Percentiles rank a stretch among this genome's conserved stretches.
These are phyloP conservation scores for Delitschia confertaspora DNA, from an alignment of 495 filamentous ascomycete species.

Conservation along the genomic window DNA sequence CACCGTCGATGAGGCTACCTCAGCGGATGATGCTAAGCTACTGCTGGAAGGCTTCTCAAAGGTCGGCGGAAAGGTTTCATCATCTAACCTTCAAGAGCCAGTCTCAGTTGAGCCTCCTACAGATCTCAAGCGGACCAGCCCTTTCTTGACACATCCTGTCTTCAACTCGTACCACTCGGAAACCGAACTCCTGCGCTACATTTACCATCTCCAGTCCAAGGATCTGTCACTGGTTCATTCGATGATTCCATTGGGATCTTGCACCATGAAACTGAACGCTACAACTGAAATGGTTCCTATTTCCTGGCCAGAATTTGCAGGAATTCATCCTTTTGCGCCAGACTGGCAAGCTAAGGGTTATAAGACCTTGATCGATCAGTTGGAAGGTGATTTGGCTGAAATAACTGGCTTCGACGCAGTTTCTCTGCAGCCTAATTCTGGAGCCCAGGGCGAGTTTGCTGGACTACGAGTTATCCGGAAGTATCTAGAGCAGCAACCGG, in stretches of 20 bases:
- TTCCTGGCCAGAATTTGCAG: slow-evolving; percentile 75
- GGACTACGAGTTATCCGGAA: slow-evolving; percentile 88
- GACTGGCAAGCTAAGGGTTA: slow-evolving; percentile 59
- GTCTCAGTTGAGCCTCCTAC: slow-evolving; percentile 41
- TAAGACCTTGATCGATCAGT: slow-evolving; percentile 54
- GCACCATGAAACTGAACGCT: slow-evolving; percentile 98
- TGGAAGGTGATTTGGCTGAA: slow-evolving; percentile 66
- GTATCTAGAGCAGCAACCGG: slow-evolving; percentile 57
- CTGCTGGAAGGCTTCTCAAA: slow-evolving; percentile 50
- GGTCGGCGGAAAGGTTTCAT: slow-evolving; percentile 17
- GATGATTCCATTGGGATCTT: slow-evolving; percentile 98
- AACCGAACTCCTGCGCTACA: slow-evolving; percentile 91
- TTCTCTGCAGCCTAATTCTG: slow-evolving; percentile 93
- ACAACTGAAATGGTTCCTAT: slow-evolving; percentile 90
- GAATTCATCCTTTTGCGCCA: slow-evolving; percentile 77
- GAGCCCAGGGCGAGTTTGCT: slow-evolving; percentile 93
- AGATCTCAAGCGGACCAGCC: slow-evolving; percentile 58
- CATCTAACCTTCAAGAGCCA: not conserved
- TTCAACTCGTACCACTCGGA: slow-evolving; percentile 98
- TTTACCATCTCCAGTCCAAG: slow-evolving; percentile 88
- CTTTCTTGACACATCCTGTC: slow-evolving; percentile 82
- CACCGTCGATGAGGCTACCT: slow-evolving; percentile 66
- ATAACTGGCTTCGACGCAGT: slow-evolving; percentile 90
- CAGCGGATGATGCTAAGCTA: slow-evolving; percentile 49
- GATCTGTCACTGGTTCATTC: slow-evolving; percentile 93